phyloP scores from a whole-genome alignment of 2,329 filamentous ascomycete species.

The Eutypa lata region DNA sequence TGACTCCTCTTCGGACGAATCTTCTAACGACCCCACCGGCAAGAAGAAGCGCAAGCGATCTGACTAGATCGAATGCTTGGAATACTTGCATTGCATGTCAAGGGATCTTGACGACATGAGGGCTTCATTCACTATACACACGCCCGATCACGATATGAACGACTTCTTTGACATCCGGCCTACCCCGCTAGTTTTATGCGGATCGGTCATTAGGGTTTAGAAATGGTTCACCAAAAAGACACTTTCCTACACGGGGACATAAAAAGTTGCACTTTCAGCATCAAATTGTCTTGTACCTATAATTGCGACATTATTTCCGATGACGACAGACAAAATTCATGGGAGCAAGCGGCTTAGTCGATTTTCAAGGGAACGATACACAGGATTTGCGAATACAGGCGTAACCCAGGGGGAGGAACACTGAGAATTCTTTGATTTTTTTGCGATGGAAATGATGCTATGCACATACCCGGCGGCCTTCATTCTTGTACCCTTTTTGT shows the following conservation, averaged over 20 bases:
- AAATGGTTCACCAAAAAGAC: slow-evolving; percentile 12
- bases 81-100: no score
- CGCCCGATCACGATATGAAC: slow-evolving; percentile 39
- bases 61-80: slow-evolving; percentile 41
- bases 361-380: slow-evolving; percentile 15
- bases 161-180: slow-evolving; percentile 33
- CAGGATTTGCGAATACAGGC: slow-evolving; percentile 22
- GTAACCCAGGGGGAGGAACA: slow-evolving; percentile 20
- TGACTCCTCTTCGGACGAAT: slow-evolving; percentile 54
- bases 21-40: slow-evolving; percentile 41
- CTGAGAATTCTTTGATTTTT: slow-evolving; percentile 24
- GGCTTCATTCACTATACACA: slow-evolving; percentile 24
- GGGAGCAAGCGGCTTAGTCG: slow-evolving; percentile 15
- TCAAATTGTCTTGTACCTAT: slow-evolving; percentile 42
- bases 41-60: slow-evolving; percentile 80
- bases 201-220: slow-evolving; percentile 28
- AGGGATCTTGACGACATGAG: no score
- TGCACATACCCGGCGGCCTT: slow-evolving; percentile 28
- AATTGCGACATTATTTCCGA: slow-evolving; percentile 31
- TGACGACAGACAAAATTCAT: slow-evolving; percentile 28
- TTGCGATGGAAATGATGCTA: slow-evolving; percentile 20
- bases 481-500: slow-evolving; percentile 52
- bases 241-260: slow-evolving; percentile 11
- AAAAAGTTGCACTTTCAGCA: slow-evolving; percentile 32
- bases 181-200: slow-evolving; percentile 27